Evolutionary conservation across 2,329 filamentous ascomycete genomes (phyloP).

Genomic region (Fusarium praegraminearum): DNA sequence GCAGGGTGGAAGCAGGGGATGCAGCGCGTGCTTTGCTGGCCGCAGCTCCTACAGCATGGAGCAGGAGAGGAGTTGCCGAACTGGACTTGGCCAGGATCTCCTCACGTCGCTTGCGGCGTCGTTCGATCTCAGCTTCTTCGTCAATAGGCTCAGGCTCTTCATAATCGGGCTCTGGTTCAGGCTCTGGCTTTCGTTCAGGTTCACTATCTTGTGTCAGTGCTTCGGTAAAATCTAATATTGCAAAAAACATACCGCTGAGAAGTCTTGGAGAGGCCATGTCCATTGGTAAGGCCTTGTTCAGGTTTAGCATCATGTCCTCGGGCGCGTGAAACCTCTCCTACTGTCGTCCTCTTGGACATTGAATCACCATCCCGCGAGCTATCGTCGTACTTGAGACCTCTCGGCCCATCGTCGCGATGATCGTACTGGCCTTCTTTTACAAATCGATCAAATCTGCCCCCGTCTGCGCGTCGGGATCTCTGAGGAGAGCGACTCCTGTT

Average conservation of each 20-base stretch:
- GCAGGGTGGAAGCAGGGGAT: conserved; percentile 65
- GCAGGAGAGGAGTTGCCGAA: conserved; percentile 77
- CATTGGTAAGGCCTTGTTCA: conserved; percentile 62
- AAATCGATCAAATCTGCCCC: conserved; percentile 52
- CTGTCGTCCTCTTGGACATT: conserved; percentile 73
- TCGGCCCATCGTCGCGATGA: conserved; percentile 37
- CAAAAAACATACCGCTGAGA: conserved; percentile 34
- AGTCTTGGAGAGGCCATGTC: conserved; percentile 34
- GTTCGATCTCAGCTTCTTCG: conserved; percentile 85
- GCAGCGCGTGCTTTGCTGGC: conserved; percentile 64
- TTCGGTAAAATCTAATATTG: neutral
- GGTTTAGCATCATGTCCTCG: conserved; percentile 76
- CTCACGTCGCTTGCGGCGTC: conserved; percentile 85
- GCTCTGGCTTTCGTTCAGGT: conserved; percentile 47
- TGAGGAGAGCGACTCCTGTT: conserved; percentile 67
- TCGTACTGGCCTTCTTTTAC: conserved; percentile 49
- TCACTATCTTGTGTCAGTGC: conserved; percentile 34
- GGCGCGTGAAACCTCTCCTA: conserved; percentile 68
- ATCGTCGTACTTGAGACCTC: conserved; percentile 58
- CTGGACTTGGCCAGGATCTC: conserved; percentile 87
- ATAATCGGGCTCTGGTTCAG: conserved; percentile 51
- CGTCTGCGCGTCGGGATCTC: conserved; percentile 54
- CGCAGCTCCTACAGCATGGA: conserved; percentile 77
- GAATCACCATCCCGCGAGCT: conserved; percentile 61
- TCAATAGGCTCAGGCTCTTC: conserved; percentile 74